Evolutionary conservation across 495 filamentous ascomycete genomes (phyloP).

Genomic region (Darksidea phi): DNA sequence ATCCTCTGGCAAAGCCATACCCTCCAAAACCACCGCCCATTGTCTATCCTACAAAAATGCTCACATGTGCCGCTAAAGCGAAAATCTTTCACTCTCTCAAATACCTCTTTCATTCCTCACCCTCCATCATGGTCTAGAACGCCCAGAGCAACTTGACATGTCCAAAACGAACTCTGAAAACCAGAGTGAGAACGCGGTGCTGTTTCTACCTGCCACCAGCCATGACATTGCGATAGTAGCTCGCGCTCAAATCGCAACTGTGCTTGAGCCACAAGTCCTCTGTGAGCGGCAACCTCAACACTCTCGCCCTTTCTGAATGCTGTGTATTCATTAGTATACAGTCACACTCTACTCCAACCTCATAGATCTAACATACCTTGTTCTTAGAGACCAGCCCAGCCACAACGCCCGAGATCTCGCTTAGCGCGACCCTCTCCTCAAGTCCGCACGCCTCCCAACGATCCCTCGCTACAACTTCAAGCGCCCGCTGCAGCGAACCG

Average conservation of each 20-base stretch:
- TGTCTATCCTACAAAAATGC: too few relatives aligned
- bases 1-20: too few relatives aligned
- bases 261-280: constrained; percentile 68
- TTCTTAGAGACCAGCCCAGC: constrained; percentile 61
- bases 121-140: too few relatives aligned
- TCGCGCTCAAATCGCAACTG: constrained; percentile 64
- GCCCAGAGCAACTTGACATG: too few relatives aligned
- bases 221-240: constrained; percentile 61
- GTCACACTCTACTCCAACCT: constrained; percentile 38
- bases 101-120: too few relatives aligned
- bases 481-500: constrained; percentile 60
- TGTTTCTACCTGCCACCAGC: constrained; percentile 18
- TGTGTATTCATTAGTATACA: constrained; percentile 40
- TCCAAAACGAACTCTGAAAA: too few relatives aligned
- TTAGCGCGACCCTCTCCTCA: constrained; percentile 74
- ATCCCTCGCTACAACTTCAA: constrained; percentile 55
- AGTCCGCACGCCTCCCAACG: constrained; percentile 61
- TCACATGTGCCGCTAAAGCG: too few relatives aligned
- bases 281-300: constrained; percentile 67
- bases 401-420: constrained; percentile 64
- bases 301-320: constrained; percentile 43
- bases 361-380: constrained; percentile 51
- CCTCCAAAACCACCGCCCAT: too few relatives aligned
- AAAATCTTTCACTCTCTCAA: too few relatives aligned
- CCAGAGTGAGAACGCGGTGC: too few relatives aligned